phyloP scores from a whole-genome alignment of 768 basidiomycete species.

The Cyclocybe aegerita region DNA sequence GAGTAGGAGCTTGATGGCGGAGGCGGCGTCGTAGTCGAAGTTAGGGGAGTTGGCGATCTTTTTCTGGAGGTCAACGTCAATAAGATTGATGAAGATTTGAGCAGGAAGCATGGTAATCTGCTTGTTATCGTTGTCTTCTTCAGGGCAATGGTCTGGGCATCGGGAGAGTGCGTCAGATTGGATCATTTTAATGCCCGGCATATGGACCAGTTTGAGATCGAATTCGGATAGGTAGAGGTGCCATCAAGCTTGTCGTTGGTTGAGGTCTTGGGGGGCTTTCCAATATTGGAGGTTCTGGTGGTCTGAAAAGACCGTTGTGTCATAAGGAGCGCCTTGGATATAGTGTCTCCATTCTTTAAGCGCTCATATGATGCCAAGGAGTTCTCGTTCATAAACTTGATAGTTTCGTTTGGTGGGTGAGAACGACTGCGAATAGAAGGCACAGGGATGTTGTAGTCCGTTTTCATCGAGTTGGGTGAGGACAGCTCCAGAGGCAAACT shows the following conservation, averaged over 20 bases:
- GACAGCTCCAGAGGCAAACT: slow-evolving; percentile 30
- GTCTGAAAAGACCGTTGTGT: slow-evolving; percentile 17
- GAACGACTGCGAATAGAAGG: slow-evolving; percentile 32
- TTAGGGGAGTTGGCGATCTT: too few relatives aligned
- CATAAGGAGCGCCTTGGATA: slow-evolving; percentile 17
- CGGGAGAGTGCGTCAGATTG: slow-evolving; percentile 15
- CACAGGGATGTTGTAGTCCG: slow-evolving; percentile 32
- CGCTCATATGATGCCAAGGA: slow-evolving; percentile 43
- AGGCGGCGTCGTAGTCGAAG: too few relatives aligned
- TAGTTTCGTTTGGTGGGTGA: slow-evolving; percentile 41
- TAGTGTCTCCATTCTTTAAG: slow-evolving; percentile 27
- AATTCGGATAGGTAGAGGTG: slow-evolving; percentile 4
- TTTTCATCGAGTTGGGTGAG: slow-evolving; percentile 27
- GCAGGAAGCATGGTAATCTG: slow-evolving; percentile 11
- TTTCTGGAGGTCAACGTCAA: slow-evolving; percentile 10
- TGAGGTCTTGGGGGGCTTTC: slow-evolving; percentile 2
- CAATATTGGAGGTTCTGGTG: slow-evolving; percentile 14
- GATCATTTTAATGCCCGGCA: slow-evolving; percentile 13
- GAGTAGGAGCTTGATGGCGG: too few relatives aligned
- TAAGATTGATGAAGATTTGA: slow-evolving; percentile 8
- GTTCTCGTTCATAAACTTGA: slow-evolving; percentile 44
- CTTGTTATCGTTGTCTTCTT: slow-evolving; percentile 14
- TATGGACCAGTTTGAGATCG: slow-evolving; percentile 8
- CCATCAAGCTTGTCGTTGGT: slow-evolving; percentile 13
- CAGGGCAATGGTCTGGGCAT: slow-evolving; percentile 11